Base-by-base conservation (phyloP, 2,329 filamentous ascomycete species). In the Phialophora expanda region DNA sequence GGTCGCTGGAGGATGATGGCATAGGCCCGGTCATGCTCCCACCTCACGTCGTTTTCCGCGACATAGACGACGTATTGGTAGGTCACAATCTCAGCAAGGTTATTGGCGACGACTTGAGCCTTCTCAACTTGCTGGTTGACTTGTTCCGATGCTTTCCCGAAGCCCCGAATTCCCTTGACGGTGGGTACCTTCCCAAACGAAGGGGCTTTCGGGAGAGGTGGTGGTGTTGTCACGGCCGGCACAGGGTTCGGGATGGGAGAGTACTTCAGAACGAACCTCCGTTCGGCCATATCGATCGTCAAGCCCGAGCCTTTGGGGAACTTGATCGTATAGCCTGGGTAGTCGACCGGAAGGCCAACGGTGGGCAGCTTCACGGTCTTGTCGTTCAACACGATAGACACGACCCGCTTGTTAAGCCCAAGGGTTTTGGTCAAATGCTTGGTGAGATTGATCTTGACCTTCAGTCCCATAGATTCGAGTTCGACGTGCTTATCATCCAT, bases 371-470 rank as follows among this genome's bases (percentile, higher is more conserved):
- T 53, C 20, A 53, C 48, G 12, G 48, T 53, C 26, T 53, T 53
- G 48, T 53, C 48, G 9, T 53, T 28, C 22, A 53, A 22, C 17
- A 53, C 48, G 26, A 53, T 53, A 26, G 48, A 53, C 22, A 53
- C 48, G 22, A 53, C n/a, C 9, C 48, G 48, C 48, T 53, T 53
- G 48, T 53, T 53, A 12, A 53, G 26, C 14, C 48, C 48, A n/a
- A 53, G 48, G 3, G 48, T 53, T 17, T 53, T 53, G n/a, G 26
- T 53, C 48, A 53, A 53, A 26, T 53, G 48, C 48, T 53, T 53
- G 20, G 48, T 53, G 22, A 53, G 48, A 8, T 53, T 53, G 26
- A 53, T 53, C 48, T 53, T 53, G 48, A 53, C 48, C 48, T 53
- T 53, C 22, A 53, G 11, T 28, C 48, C 48, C 48, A 26, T 26